Conservation (phyloP, 139 green algal genomes). For the Micractinium sp. region DNA sequence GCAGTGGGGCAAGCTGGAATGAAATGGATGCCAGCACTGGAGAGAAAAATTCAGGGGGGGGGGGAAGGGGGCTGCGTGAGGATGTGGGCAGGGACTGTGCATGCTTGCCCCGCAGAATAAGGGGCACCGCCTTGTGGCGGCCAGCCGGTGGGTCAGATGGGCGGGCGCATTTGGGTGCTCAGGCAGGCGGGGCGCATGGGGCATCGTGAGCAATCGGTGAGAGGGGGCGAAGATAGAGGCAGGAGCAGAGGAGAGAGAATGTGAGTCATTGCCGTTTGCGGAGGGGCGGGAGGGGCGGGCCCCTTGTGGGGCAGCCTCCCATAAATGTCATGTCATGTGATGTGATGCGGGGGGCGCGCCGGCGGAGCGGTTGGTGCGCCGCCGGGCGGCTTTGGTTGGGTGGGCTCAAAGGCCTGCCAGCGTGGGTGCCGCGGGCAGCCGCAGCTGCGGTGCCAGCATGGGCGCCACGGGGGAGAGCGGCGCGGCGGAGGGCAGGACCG, state of each 20-base stretch:
- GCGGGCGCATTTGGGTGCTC: neutral
- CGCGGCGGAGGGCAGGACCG: neutral
- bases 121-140: neutral
- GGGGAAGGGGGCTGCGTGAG: too few relatives aligned
- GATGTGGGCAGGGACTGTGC: neutral
- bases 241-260: neutral
- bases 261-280: neutral
- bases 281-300: neutral
- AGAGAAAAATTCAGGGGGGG: neutral
- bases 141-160: neutral
- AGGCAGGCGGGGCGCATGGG: too few relatives aligned
- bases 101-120: neutral
- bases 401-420: conserved; percentile 1
- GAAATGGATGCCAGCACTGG: conserved; percentile 6
- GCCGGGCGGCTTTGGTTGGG: neutral
- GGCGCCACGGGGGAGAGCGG: conserved; percentile 4
- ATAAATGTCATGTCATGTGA: too few relatives aligned
- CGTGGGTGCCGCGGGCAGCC: neutral
- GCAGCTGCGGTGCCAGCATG: neutral
- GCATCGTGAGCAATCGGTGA: neutral
- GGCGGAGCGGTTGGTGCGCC: neutral
- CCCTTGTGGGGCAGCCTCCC: neutral
- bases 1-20: neutral
- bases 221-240: neutral
- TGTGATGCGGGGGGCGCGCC: too few relatives aligned